Evolutionary conservation across 2,329 filamentous ascomycete genomes (phyloP), one percentile per base, ranked within the genome.

Genomic region (Lasiodiplodia theobromae): DNA sequence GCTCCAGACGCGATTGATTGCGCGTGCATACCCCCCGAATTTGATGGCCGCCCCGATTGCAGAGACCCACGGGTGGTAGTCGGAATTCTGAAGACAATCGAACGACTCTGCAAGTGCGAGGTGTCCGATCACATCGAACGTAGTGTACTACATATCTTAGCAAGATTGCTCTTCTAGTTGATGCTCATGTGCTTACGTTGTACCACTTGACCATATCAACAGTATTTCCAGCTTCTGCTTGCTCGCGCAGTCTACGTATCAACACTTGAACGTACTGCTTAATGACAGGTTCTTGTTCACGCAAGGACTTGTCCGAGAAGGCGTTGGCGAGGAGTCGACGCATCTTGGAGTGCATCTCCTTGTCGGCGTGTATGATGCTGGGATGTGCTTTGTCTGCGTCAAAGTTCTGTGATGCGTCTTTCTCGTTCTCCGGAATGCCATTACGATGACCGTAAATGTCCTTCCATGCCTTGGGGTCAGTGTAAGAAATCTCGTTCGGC

Each of bases 401-500:
- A 31, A 60, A 54, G n/a, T 62, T 34, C 31, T 34, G 31, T 34
- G 31, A 34, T 10, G n/a, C 18, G 12, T 18, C 47, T 57, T 66
- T 16, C 40, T 25, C 4, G 34, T 68, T 56, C 67, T 56, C 16
- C 5, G 53, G 53, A 12, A 57, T 49, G 56, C 40, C 40, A 34
- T 72, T 60, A 18, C 67, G 67, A 12, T 52, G 21, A 2, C 49
- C 49, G 12, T 60, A 60, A 4, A 60, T 60, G 18, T 38, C 40
- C 40, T 68, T 68, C 77, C 79, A 83, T 1, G 80, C 80, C 1
- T 77, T 78, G 1, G 82, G 79, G 14, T 73, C 78, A 62, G 77
- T 82, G 73, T 82, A 82, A 1, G 80, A 81, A 1, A 83, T 58
- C 67, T 84, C 80, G 25, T 76, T 77, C 0, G 82, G 82, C 0